Evolutionary conservation across 306 rosid species (phyloP), one percentile per base, ranked within the genome.

Genomic region (Abrus precatorius): DNA sequence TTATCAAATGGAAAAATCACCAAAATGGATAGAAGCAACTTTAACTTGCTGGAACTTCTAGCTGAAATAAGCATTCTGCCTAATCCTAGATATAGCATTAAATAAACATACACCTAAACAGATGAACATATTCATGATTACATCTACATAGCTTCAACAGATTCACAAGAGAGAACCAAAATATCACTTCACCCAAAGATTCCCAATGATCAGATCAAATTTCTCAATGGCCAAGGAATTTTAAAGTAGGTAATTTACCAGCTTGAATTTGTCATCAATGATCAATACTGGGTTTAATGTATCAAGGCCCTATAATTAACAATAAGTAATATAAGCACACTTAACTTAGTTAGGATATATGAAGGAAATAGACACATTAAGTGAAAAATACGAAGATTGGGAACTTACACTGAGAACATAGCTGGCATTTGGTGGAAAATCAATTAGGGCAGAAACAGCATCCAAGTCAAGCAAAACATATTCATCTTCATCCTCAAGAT

Each of bases 401-500:
- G 56, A 60, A 86, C 89, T 66, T 88, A 94, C 97, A 7, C 88
- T 84, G 6, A 94, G 88, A 84, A 86, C 91, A 83, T 90, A 94
- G 4, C 92, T 94, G 9, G 92, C 90, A 71, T 89, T 88, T 78
- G 92, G 91, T 30, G 90, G 97, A 62, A 92, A 50, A 65, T 88
- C 85, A 78, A 90, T 61, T 62, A 71, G 80, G 65, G 72, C 85
- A 82, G 84, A 83, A 83, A 90, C 87, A 61, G 36, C 82, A 74
- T 90, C 87, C 69, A 94, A 87, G 74, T 94, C 90, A 69, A 92
- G 92, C 84, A 92, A 85, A 75, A 92, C 86, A 85, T 85, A 89
- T 78, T 94, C 97, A 40, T 94, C 98, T 84, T 88, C 87, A 29
- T 68, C 86, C 49, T 83, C 81, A 7, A 4, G 43, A 76, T 80